Conservation (phyloP, 2,329 filamentous ascomycete species). For the Pleoardoris graminearum region DNA sequence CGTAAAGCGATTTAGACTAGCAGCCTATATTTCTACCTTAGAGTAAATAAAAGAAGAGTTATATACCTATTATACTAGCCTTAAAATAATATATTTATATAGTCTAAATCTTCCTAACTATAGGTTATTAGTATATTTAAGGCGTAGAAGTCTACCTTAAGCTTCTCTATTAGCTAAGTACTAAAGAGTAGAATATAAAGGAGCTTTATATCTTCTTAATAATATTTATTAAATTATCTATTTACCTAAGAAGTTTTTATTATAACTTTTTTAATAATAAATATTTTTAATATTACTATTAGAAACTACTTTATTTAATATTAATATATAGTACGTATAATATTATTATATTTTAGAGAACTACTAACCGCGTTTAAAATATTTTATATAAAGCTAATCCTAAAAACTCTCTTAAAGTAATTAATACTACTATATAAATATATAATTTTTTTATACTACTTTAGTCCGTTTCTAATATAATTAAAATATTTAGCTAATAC, state of each 20-base stretch:
- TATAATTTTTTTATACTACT: conserved; percentile 13
- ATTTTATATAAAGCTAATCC: conserved; percentile 11
- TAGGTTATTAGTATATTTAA: conserved; percentile 8
- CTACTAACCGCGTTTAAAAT: conserved; percentile 13
- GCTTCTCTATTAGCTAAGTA: conserved; percentile 13
- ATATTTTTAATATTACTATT: conserved; percentile 11
- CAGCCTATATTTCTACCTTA: conserved; percentile 5
- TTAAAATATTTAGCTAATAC: conserved; percentile 15
- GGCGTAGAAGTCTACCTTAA: conserved; percentile 16
- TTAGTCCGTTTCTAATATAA: conserved; percentile 13
- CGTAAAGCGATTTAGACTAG: conserved; percentile 8
- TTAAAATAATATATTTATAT: conserved; percentile 11
- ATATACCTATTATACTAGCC: conserved; percentile 8
- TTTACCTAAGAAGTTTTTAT: conserved; percentile 14
- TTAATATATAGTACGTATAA: conserved; percentile 11
- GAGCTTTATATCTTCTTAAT: conserved; percentile 15
- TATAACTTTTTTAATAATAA: conserved; percentile 12
- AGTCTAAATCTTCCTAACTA: conserved; percentile 7
- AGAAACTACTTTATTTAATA: conserved; percentile 9
- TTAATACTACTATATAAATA: conserved; percentile 9
- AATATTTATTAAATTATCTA: conserved; percentile 11
- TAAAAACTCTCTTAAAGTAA: conserved; percentile 9
- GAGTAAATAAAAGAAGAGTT: conserved; percentile 7
- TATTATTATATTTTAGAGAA: conserved; percentile 13
- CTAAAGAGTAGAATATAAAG: conserved; percentile 16